These are phyloP conservation scores for Colletotrichum lentis DNA, from an alignment of 2,329 filamentous ascomycete genomes.

Conservation along the genomic window DNA sequence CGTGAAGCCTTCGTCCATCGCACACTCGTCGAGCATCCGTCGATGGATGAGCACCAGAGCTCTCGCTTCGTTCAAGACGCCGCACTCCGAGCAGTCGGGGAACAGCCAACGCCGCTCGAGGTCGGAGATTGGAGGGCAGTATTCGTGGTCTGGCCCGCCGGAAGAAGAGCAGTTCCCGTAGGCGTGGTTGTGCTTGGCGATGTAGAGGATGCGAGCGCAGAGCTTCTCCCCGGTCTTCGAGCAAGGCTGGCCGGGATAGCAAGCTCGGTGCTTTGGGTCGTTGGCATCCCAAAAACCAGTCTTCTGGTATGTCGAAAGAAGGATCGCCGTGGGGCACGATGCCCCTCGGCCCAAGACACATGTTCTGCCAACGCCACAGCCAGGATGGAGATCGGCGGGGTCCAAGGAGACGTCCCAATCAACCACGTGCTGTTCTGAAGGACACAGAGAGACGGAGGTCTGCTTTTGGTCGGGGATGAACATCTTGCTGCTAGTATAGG, in stretches of 20 bases:
- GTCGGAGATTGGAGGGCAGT: not conserved
- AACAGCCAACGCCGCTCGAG: conserved; percentile 1
- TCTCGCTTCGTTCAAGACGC: conserved; percentile 6
- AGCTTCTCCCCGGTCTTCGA: not conserved
- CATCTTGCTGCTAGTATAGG: not conserved
- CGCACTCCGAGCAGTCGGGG: not conserved
- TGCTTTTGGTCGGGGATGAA: not conserved
- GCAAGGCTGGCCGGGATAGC: not conserved
- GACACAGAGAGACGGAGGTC: not conserved
- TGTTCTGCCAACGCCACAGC: not conserved
- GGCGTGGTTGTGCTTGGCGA: conserved; percentile 7
- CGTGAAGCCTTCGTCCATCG: not conserved
- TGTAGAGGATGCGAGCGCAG: not conserved
- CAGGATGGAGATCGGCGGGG: not conserved
- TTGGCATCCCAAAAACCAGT: conserved; percentile 17
- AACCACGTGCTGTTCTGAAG: not conserved
- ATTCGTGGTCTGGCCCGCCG: not conserved
- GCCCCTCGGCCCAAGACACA: not conserved
- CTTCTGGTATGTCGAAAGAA: conserved; percentile 1
- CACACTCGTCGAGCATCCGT: conserved; percentile 16
- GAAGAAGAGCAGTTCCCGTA: not conserved
- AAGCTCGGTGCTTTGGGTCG: conserved; percentile 23
- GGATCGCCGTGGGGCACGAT: not conserved
- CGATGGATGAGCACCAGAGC: conserved; percentile 17
- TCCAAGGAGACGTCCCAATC: not conserved